A percentile compares a stretch with the other conserved stretches of the same genome.
phyloP scores from a whole-genome alignment of 805 yeast genomes.

The Vanderwaltozyma verrucispora region DNA sequence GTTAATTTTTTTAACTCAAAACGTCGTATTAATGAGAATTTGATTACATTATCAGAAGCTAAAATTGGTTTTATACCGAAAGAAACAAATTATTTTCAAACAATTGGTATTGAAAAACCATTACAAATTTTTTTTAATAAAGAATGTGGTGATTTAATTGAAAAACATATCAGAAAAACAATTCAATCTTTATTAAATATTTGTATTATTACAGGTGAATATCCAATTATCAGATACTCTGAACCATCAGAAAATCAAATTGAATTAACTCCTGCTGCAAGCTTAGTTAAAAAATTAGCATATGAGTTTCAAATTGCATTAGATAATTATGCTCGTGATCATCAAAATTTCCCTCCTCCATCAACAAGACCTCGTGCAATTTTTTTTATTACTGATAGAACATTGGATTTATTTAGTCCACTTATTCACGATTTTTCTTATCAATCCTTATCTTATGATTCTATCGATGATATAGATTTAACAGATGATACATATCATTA shows the following conservation, averaged over 20 bases:
- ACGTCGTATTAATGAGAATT: slow-evolving; percentile 20
- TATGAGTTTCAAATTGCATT: slow-evolving; percentile 55
- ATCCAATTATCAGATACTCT: slow-evolving; percentile 71
- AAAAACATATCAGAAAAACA: slow-evolving; percentile 44
- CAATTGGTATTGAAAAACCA: slow-evolving; percentile 53
- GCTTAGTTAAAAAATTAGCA: slow-evolving; percentile 63
- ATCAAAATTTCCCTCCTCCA: slow-evolving; percentile 54
- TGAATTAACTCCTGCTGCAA: slow-evolving; percentile 41
- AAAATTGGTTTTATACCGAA: slow-evolving; percentile 49
- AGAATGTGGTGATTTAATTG: slow-evolving; percentile 51
- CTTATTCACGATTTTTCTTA: slow-evolving; percentile 82
- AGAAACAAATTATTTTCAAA: slow-evolving; percentile 55
- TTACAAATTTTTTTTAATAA: slow-evolving; percentile 64
- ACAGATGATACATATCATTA: slow-evolving; percentile 42
- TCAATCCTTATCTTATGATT: slow-evolving; percentile 86
- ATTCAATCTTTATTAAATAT: slow-evolving; percentile 59
- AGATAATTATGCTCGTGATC: slow-evolving; percentile 62
- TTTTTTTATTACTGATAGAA: slow-evolving; percentile 69
- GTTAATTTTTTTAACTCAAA: slow-evolving; percentile 22
- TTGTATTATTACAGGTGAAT: slow-evolving; percentile 75
- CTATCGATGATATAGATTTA: slow-evolving; percentile 36
- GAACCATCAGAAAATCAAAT: slow-evolving; percentile 41
- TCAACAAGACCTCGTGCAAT: slow-evolving; percentile 58
- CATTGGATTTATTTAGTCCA: slow-evolving; percentile 76
- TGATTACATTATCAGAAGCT: slow-evolving; percentile 31